Base-by-base conservation (phyloP, 208 protist species). In the Acanthamoeba comandoni region DNA sequence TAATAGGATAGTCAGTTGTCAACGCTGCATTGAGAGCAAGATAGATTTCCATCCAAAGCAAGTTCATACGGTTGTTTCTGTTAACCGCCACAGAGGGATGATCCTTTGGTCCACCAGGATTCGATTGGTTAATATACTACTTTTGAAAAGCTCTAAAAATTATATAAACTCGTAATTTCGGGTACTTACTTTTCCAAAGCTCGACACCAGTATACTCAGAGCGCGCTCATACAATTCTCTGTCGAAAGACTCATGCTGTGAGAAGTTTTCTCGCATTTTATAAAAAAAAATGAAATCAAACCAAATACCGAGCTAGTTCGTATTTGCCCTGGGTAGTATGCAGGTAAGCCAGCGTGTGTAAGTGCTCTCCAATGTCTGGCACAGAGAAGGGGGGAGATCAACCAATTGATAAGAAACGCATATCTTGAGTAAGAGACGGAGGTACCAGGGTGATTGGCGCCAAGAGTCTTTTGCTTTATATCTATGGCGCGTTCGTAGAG, bases 261-360 rank as follows among this genome's bases (percentile, higher is more conserved):
- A 43, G 35, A 5, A 43, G 35, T 1, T 43, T 43, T 43, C 5
- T 5, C 35, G 35, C 1, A 43, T 43, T n/a, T n/a, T n/a, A n/a
- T n/a, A n/a, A 43, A 43, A 43, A 17, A 75, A 43, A 43, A 43
- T 43, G 2, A 43, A 43, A 43, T 43, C 35, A 43, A 43, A 43
- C 5, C 35, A 43, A 43, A 43, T 43, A 43, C 35, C 35, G 35
- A 43, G 35, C 82, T 19, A 65, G 26, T 17, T 90, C 82, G 62
- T 75, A 90, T 51, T 90, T 90, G 31, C 82, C 82, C 62, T 90
- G 82, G 4, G 82, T 90, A 8, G 82, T 90, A 53, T 90, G 73
- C 22, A 90, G 22, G 26, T 90, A 90, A 9, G 82, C 82, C 64
- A 90, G 43, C 22, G 57, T 90, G 43, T 90, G 82, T 51, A 90